Evolutionary conservation across 805 yeast genomes (phyloP).

Genomic region (Brettanomyces sp.): DNA sequence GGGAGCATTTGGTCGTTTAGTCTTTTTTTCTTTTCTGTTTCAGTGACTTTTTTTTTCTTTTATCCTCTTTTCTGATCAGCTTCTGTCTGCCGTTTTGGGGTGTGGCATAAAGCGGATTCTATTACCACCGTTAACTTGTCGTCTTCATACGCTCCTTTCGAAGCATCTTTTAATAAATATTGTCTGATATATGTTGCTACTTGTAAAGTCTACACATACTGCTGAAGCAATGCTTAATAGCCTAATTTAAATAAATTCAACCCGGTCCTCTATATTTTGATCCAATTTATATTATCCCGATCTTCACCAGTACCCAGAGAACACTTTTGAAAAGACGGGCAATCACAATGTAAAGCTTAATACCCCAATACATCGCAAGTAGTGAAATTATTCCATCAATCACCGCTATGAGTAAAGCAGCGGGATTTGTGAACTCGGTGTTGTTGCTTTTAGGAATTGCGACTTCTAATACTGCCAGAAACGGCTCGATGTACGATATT

Average conservation of each 20-base stretch:
- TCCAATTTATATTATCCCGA: background rate
- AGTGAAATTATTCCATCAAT: background rate
- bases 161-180: no score
- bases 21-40: background rate
- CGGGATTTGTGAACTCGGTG: background rate
- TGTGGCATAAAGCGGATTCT: no score
- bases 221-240: background rate
- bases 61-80: no score
- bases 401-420: background rate
- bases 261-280: background rate
- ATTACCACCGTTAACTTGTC: no score
- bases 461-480: background rate
- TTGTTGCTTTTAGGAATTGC: background rate
- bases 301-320: constrained; percentile 1
- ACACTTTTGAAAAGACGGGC: background rate
- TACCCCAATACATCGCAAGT: constrained; percentile 1
- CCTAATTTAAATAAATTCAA: background rate
- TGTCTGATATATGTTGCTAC: no score
- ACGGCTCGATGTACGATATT: constrained; percentile 1
- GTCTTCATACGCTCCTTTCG: no score
- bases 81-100: no score
- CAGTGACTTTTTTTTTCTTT: background rate
- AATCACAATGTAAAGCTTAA: background rate
- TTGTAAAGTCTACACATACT: background rate
- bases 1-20: constrained; percentile 1